These are phyloP conservation scores for Rhodotorula sp. DNA, from an alignment of 1,284 basidiomycete genomes.

Conservation along the genomic window DNA sequence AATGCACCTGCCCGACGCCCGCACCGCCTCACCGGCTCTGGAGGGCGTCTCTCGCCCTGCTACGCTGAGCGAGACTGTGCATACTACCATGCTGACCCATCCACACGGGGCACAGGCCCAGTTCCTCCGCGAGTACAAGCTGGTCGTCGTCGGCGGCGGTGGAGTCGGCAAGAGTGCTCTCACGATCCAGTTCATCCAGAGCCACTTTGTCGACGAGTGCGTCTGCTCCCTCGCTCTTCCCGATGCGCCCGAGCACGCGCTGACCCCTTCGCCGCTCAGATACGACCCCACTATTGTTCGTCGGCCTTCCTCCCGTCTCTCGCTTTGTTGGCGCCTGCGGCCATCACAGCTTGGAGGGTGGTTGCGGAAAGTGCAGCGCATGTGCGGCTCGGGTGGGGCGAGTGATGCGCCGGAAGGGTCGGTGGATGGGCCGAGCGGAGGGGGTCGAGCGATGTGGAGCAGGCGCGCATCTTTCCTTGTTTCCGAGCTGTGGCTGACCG, in stretches of 20 bases:
- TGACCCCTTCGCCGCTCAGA: conserved; percentile 1
- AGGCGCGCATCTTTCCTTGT: not conserved
- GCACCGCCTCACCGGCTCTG: not conserved
- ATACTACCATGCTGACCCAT: not conserved
- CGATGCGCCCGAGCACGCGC: not conserved
- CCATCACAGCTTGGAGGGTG: too few relatives aligned
- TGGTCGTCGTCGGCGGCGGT: conserved; percentile 97
- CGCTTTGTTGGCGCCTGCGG: not conserved
- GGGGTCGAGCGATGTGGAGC: not conserved
- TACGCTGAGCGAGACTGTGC: too few relatives aligned
- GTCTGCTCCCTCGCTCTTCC: conserved; percentile 49
- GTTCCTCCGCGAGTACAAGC: conserved; percentile 74
- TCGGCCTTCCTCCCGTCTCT: not conserved
- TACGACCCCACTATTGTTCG: conserved; percentile 36
- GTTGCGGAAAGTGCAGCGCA: too few relatives aligned
- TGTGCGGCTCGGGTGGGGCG: not conserved
- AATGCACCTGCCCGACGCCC: not conserved
- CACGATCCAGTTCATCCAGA: conserved; percentile 90
- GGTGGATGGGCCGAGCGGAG: not conserved
- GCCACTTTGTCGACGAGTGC: conserved; percentile 97
- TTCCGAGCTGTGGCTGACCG: not conserved
- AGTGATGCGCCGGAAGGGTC: not conserved
- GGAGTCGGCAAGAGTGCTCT: conserved; percentile 70
- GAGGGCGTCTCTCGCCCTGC: not conserved
- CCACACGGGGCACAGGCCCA: conserved; percentile 63